Conservation (phyloP, 345 rosid species). For the Kandelia obovata region DNA sequence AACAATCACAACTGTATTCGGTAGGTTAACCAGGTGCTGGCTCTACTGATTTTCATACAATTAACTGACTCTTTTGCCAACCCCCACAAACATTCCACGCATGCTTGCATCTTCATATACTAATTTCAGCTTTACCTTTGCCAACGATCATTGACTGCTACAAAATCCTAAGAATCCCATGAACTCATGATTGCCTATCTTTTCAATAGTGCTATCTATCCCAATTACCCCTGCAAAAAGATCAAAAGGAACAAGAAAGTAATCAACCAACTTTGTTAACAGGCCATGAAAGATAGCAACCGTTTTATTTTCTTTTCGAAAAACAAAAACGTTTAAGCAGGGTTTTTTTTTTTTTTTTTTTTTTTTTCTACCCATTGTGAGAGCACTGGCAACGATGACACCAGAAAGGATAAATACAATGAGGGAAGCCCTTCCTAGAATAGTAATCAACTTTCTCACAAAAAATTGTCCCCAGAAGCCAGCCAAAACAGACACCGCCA, state of each 20-base stretch:
- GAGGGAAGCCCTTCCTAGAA: slow-evolving; percentile 60
- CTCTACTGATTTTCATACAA: not conserved
- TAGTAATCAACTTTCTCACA: slow-evolving; percentile 52
- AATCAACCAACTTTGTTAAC: not conserved
- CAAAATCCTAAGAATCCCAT: slow-evolving; percentile 84
- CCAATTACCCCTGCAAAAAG: slow-evolving; percentile 61
- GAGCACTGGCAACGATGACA: slow-evolving; percentile 77
- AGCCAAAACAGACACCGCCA: slow-evolving; percentile 57
- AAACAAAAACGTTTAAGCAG: not conserved
- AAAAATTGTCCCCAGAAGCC: slow-evolving; percentile 90
- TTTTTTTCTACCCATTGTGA: slow-evolving; percentile 60
- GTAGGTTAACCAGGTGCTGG: slow-evolving; percentile 54
- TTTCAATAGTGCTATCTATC: slow-evolving; percentile 45
- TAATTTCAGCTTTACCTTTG: not conserved
- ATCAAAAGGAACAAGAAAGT: not conserved
- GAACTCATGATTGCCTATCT: slow-evolving; percentile 73
- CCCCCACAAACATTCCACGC: too few relatives aligned
- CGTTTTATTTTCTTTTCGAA: not conserved
- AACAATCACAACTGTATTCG: not conserved
- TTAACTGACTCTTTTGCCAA: not conserved
- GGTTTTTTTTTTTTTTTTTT: too few relatives aligned
- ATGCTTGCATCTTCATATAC: too few relatives aligned
- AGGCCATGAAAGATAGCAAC: too few relatives aligned
- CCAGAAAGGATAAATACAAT: slow-evolving; percentile 77
- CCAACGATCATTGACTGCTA: slow-evolving; percentile 53